Conservation (phyloP, 345 rosid genomes). For the Eutrema heterophyllum region DNA sequence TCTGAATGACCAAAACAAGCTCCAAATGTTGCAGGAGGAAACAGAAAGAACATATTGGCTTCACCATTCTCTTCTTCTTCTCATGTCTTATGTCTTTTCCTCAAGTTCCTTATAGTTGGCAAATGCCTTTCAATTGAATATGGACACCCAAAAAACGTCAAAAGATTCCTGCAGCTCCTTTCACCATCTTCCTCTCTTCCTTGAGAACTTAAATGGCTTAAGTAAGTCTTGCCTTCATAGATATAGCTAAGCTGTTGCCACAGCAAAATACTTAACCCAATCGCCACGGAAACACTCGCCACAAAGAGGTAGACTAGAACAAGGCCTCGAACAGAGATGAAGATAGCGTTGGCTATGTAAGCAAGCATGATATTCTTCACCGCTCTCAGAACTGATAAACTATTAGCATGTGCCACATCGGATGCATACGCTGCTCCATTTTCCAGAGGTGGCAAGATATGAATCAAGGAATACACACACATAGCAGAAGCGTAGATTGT, state of each 20-base stretch:
- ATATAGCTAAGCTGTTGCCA: conserved; percentile 86
- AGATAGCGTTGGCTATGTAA: conserved; percentile 45
- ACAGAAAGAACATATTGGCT: background rate
- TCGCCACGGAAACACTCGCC: conserved; percentile 62
- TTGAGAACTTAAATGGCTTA: conserved; percentile 55
- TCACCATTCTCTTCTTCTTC: background rate
- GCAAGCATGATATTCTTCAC: conserved; percentile 47
- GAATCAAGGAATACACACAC: conserved; percentile 44
- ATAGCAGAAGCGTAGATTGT: conserved; percentile 41
- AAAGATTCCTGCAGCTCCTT: conserved; percentile 61
- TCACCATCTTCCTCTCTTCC: conserved; percentile 43
- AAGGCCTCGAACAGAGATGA: conserved; percentile 61
- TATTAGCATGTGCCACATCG: conserved; percentile 15
- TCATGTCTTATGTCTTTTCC: conserved; percentile 64
- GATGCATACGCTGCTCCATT: conserved; percentile 21
- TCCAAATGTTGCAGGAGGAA: conserved; percentile 11
- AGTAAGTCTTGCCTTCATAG: conserved; percentile 73
- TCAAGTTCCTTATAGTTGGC: conserved; percentile 37
- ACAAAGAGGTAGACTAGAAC: conserved; percentile 69
- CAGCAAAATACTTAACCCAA: conserved; percentile 64
- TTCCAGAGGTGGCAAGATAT: conserved; percentile 48
- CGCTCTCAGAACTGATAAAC: conserved; percentile 29
- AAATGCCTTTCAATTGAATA: conserved; percentile 45
- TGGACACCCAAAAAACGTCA: conserved; percentile 71
- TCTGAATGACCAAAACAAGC: conserved; percentile 12